These are phyloP conservation scores for Xylaria sp. DNA, from an alignment of 2,329 filamentous ascomycete species.

Conservation along the genomic window DNA sequence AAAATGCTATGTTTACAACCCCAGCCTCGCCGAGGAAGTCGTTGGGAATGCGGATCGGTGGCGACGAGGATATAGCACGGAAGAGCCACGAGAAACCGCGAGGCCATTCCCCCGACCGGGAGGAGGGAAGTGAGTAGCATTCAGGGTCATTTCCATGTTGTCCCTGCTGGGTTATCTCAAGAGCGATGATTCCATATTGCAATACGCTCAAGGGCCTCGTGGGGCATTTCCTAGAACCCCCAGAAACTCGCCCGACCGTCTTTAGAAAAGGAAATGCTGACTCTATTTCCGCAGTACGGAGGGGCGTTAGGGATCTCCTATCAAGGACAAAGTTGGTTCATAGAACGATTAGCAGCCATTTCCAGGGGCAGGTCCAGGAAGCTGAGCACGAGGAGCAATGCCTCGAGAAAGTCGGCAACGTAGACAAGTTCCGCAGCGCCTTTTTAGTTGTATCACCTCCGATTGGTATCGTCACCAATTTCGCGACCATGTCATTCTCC, in stretches of 20 bases:
- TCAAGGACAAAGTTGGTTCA: slow-evolving; percentile 42
- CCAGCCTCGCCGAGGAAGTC: slow-evolving; percentile 37
- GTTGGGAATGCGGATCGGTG: slow-evolving; percentile 52
- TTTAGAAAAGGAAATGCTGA: too few relatives aligned
- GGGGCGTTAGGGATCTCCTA: slow-evolving; percentile 52
- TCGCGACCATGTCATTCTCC: slow-evolving; percentile 64
- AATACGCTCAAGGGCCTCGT: too few relatives aligned
- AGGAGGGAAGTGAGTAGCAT: too few relatives aligned
- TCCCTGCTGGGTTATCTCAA: too few relatives aligned
- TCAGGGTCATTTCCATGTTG: too few relatives aligned
- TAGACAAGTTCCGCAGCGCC: slow-evolving; percentile 46
- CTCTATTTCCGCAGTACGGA: too few relatives aligned
- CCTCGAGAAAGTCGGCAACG: slow-evolving; percentile 37
- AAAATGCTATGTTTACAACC: slow-evolving; percentile 51
- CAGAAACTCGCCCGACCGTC: too few relatives aligned
- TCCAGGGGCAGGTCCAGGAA: slow-evolving; percentile 7
- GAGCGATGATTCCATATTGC: too few relatives aligned
- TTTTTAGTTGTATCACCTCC: slow-evolving; percentile 73
- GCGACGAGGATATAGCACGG: slow-evolving; percentile 46
- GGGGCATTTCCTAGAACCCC: too few relatives aligned
- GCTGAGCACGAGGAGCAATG: slow-evolving; percentile 27
- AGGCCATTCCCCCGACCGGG: slow-evolving; percentile 47
- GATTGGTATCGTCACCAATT: slow-evolving; percentile 59
- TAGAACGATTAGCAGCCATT: slow-evolving; percentile 26
- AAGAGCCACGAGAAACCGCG: slow-evolving; percentile 44